Evolutionary conservation across 192 early-diverging fungal species (phyloP).

Genomic region (Spinellus fusiger): DNA sequence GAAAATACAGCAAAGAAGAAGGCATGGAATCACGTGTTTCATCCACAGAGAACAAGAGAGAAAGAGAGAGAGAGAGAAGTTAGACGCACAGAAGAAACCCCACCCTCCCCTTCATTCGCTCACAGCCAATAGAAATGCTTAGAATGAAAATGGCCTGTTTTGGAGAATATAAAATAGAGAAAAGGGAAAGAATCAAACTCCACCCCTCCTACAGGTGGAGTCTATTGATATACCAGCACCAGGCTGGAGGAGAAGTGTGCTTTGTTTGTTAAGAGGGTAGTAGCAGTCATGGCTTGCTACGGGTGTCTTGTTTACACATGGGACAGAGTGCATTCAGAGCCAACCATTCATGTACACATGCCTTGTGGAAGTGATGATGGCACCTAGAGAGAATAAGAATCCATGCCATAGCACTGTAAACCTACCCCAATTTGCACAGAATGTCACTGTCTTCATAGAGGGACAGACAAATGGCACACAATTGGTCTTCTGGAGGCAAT

Average conservation of each 20-base stretch:
- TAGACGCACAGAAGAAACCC: no score
- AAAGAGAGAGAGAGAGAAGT: no score
- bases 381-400: slow-evolving; percentile 24
- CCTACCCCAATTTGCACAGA: slow-evolving; percentile 57
- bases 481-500: slow-evolving; percentile 24
- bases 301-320: slow-evolving; percentile 61
- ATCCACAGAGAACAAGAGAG: no score
- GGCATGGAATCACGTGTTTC: no score
- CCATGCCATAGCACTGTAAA: background rate
- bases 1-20: no score
- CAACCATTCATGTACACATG: slow-evolving; percentile 81
- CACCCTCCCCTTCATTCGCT: no score
- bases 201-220: no score
- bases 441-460: slow-evolving; percentile 72
- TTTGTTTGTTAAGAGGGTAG: background rate
- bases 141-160: no score
- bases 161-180: no score
- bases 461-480: slow-evolving; percentile 76
- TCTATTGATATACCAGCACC: background rate
- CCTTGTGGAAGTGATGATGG: slow-evolving; percentile 76
- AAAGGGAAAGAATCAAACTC: no score
- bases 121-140: no score
- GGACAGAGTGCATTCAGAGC: slow-evolving; percentile 69
- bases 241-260: background rate
- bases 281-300: slow-evolving; percentile 20